A percentile compares a stretch with the other conserved stretches of the same genome.
Conservation (phyloP, 441 rosid species). For the Francoa sonchifolia region DNA sequence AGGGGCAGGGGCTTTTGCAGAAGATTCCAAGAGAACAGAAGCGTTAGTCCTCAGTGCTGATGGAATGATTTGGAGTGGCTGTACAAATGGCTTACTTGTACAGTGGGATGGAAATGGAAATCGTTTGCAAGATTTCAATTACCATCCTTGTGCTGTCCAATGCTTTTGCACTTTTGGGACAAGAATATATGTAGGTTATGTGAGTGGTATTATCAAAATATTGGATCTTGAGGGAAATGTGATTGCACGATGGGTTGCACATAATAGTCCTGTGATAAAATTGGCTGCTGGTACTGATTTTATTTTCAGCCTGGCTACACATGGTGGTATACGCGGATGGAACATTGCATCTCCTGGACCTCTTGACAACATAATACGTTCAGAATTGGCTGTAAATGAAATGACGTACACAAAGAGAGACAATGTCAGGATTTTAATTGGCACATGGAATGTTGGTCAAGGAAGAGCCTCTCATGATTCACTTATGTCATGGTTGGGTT, state of each 20-base stretch:
- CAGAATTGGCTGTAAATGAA: conserved; percentile 56
- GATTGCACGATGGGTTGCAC: conserved; percentile 76
- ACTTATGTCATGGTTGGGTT: conserved; percentile 79
- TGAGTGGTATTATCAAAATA: conserved; percentile 71
- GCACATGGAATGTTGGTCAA: conserved; percentile 99
- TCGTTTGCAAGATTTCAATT: conserved; percentile 63
- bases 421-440: conserved; percentile 56
- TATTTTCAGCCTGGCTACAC: conserved; percentile 84
- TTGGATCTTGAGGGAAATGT: conserved; percentile 84
- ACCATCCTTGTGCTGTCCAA: conserved; percentile 63
- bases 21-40: conserved; percentile 79
- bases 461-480: conserved; percentile 86
- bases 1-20: conserved; percentile 70
- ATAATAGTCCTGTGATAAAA: conserved; percentile 76
- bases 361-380: conserved; percentile 50
- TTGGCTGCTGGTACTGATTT: conserved; percentile 63
- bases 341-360: conserved; percentile 82
- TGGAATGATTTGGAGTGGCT: conserved; percentile 91
- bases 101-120: conserved; percentile 92
- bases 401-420: conserved; percentile 39
- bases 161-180: conserved; percentile 80
- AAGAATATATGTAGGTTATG: conserved; percentile 71
- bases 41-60: conserved; percentile 62
- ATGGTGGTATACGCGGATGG: conserved; percentile 99
- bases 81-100: conserved; percentile 69